phyloP scores from a whole-genome alignment of 2,329 filamentous ascomycete species.

The Neofusicoccum laricinum region DNA sequence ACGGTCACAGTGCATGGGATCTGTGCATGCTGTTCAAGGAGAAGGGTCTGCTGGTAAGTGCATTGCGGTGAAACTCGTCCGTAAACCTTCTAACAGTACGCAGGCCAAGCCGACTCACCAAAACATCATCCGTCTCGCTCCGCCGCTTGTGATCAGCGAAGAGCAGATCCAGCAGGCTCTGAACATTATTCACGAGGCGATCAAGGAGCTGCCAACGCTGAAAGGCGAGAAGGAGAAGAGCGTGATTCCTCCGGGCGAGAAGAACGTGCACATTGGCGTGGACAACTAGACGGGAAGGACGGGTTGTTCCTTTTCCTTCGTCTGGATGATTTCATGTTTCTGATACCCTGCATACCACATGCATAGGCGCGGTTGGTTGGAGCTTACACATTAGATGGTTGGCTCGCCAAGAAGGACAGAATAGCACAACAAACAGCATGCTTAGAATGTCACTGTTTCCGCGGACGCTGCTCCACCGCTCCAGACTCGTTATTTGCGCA shows the following conservation, averaged over 20 bases:
- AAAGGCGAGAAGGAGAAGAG: slow-evolving; percentile 56
- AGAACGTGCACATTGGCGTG: slow-evolving; percentile 58
- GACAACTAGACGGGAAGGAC: slow-evolving; percentile 46
- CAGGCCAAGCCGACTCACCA: slow-evolving; percentile 98
- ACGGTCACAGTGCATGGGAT: slow-evolving; percentile 90
- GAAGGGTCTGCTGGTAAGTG: slow-evolving; percentile 84
- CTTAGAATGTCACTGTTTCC: not conserved
- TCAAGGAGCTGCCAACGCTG: slow-evolving; percentile 73
- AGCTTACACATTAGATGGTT: not conserved
- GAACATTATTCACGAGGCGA: slow-evolving; percentile 74
- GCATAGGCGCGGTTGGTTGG: slow-evolving; percentile 1
- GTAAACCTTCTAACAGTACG: slow-evolving; percentile 17
- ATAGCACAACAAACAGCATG: not conserved
- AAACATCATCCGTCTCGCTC: slow-evolving; percentile 98
- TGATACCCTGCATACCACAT: slow-evolving; percentile 15
- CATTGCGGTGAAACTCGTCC: not conserved
- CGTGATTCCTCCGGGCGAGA: slow-evolving; percentile 58
- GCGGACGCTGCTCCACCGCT: not conserved
- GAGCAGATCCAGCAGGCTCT: slow-evolving; percentile 77
- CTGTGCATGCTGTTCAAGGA: slow-evolving; percentile 92
- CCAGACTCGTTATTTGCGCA: not conserved
- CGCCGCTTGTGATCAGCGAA: slow-evolving; percentile 90
- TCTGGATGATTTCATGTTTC: slow-evolving; percentile 9
- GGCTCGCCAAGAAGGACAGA: not conserved
- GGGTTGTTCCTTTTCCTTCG: not conserved